Base-by-base conservation (phyloP, 192 early-diverging fungal species). In the Backusella circina region DNA sequence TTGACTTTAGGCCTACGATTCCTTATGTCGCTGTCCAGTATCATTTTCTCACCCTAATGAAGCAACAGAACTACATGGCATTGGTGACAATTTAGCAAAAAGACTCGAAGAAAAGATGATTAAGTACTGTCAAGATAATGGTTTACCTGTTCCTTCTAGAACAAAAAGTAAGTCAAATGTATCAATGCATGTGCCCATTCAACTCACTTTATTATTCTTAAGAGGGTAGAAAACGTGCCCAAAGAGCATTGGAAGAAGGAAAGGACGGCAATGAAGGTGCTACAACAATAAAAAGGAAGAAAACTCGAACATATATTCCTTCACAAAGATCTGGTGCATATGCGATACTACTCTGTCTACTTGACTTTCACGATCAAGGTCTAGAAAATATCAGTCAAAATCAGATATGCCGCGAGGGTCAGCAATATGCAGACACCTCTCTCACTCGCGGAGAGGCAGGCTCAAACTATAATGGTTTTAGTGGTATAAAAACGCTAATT, bases 281-380 rank as follows among this genome's bases (percentile, higher is more conserved):
- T 7, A 12, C 44, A 67, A 18, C 15, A 64, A 0, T 37, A 66
- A 57, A 50, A 32, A 31, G 41, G 47, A 67, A 39, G 28, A 10
- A 38, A 21, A 86, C 39, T 18, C 4, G 80, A 70, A 39, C 79
- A 2, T 98, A 98, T 75, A 84, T 96, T 30, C 96, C 96, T 30
- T 71, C 84, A 36, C 91, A 90, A 72, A 87, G 95, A 2, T 91
- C 93, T 0, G 95, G 93, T 4, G 87, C 90, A 3, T 98, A 95
- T 81, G 94, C 90, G 3, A 90, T 98, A 36, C 80, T 98, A 30
- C 73, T 96, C 0, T 84, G 91, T 9, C 76, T 97, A 30, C 79
- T 87, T 68, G 23, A 82, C 38, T 65, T 86, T 47, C 74, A 75
- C 32, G 65, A 73, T 7, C 16, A 38, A 9, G 65, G 75, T 64